Conservation (phyloP, 495 filamentous ascomycete species). For the Penicillium odoratum region DNA sequence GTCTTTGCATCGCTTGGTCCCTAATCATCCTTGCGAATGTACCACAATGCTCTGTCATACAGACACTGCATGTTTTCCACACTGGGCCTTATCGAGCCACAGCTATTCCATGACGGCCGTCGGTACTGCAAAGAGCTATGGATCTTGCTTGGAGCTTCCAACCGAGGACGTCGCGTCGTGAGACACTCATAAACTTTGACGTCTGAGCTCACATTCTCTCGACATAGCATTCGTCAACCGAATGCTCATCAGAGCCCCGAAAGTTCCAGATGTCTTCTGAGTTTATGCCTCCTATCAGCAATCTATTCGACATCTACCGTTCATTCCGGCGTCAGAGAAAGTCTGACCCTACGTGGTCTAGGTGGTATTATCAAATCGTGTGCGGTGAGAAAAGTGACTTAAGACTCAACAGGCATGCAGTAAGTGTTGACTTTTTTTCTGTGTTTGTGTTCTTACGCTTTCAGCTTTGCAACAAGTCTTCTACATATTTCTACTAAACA, state of each 20-base stretch:
- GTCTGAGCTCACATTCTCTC: slow-evolving; percentile 18
- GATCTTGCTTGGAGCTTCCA: slow-evolving; percentile 17
- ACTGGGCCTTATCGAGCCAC: slow-evolving; percentile 20
- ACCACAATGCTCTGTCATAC: slow-evolving; percentile 21
- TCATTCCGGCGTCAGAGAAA: slow-evolving; percentile 17
- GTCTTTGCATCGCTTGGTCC: neutral
- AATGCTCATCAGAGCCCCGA: slow-evolving; percentile 10
- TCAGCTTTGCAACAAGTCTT: neutral
- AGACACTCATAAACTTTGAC: slow-evolving; percentile 14
- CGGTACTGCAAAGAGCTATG: slow-evolving; percentile 19
- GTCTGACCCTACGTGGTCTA: slow-evolving; percentile 2
- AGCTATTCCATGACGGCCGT: slow-evolving; percentile 15
- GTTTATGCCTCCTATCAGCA: slow-evolving; percentile 21
- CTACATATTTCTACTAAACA: slow-evolving; percentile 11
- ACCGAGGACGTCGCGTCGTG: slow-evolving; percentile 12
- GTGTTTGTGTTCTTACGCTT: slow-evolving; percentile 1
- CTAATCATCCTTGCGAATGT: slow-evolving; percentile 16
- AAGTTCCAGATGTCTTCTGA: slow-evolving; percentile 14
- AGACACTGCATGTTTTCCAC: slow-evolving; percentile 22
- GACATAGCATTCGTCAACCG: slow-evolving; percentile 22
- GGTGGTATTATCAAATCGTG: slow-evolving; percentile 2
- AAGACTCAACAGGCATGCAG: slow-evolving; percentile 7
- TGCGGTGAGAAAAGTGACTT: slow-evolving; percentile 6
- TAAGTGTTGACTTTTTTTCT: slow-evolving; percentile 4
- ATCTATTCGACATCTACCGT: slow-evolving; percentile 10